phyloP scores from a whole-genome alignment of 2,329 filamentous ascomycete genomes.

The Huntiella decipiens region DNA sequence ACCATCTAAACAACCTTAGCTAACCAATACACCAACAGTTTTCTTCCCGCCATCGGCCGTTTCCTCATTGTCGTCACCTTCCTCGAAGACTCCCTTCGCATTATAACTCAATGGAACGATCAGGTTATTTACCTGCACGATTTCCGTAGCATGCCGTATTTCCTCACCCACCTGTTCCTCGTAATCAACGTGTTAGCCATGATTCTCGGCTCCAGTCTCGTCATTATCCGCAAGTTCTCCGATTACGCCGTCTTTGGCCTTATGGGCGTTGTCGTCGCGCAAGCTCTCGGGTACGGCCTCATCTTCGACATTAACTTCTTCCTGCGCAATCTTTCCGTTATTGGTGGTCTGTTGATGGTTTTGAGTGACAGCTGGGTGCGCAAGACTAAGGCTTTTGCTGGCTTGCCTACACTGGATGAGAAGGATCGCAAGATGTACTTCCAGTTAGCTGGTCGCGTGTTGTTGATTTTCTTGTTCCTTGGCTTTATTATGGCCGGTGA shows the following conservation, averaged over 20 bases:
- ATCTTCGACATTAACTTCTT: slow-evolving; percentile 99
- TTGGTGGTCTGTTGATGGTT: slow-evolving; percentile 94
- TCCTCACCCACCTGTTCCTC: slow-evolving; percentile 84
- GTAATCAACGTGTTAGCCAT: slow-evolving; percentile 80
- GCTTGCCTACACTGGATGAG: slow-evolving; percentile 83
- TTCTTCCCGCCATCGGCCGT: slow-evolving; percentile 84
- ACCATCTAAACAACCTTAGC: neutral
- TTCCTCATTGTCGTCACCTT: slow-evolving; percentile 98
- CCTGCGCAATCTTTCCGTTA: slow-evolving; percentile 92
- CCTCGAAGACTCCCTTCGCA: slow-evolving; percentile 86
- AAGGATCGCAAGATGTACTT: slow-evolving; percentile 99
- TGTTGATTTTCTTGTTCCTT: slow-evolving; percentile 93
- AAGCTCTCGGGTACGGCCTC: slow-evolving; percentile 89
- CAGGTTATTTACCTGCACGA: slow-evolving; percentile 85
- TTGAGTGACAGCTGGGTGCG: slow-evolving; percentile 94
- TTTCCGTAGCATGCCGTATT: slow-evolving; percentile 74
- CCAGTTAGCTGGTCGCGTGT: slow-evolving; percentile 84
- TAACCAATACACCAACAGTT: slow-evolving; percentile 32
- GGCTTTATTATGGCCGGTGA: slow-evolving; percentile 91
- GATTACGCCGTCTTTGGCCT: slow-evolving; percentile 85
- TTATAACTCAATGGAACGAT: slow-evolving; percentile 93
- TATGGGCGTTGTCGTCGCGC: slow-evolving; percentile 74
- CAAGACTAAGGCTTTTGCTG: slow-evolving; percentile 92
- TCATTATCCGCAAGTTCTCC: slow-evolving; percentile 82
- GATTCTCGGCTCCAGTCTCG: slow-evolving; percentile 59